phyloP scores from a whole-genome alignment of 768 basidiomycete genomes.

The Russula lepida region DNA sequence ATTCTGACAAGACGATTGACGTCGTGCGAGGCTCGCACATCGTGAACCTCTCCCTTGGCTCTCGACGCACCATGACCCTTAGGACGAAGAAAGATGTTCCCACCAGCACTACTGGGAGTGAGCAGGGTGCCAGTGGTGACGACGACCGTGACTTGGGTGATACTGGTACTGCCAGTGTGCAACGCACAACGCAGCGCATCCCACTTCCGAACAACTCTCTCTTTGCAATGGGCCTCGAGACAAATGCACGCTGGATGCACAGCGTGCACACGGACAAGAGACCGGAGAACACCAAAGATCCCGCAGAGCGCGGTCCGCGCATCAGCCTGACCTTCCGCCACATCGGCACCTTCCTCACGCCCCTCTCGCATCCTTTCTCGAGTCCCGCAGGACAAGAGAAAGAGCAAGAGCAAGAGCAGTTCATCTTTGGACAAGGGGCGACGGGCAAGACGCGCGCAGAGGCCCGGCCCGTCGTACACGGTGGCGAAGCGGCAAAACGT shows the following conservation, averaged over 20 bases:
- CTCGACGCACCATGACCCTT: slow-evolving; percentile 70
- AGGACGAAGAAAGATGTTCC: slow-evolving; percentile 48
- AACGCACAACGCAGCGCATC: slow-evolving; percentile 42
- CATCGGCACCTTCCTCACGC: slow-evolving; percentile 66
- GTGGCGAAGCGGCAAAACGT: slow-evolving; percentile 38
- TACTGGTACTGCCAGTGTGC: not conserved
- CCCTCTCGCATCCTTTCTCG: not conserved
- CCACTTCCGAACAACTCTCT: slow-evolving; percentile 75
- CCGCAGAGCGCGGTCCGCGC: slow-evolving; percentile 46
- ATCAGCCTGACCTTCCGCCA: slow-evolving; percentile 75
- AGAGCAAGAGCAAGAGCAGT: slow-evolving; percentile 29
- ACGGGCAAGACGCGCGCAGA: slow-evolving; percentile 48
- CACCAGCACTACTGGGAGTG: not conserved
- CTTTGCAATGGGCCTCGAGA: slow-evolving; percentile 69
- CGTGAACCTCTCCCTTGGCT: slow-evolving; percentile 76
- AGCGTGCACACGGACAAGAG: slow-evolving; percentile 73
- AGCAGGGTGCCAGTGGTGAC: not conserved
- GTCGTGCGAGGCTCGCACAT: slow-evolving; percentile 65
- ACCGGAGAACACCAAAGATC: slow-evolving; percentile 49
- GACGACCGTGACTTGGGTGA: not conserved
- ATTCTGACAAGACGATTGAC: slow-evolving; percentile 83
- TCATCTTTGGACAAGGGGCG: slow-evolving; percentile 70
- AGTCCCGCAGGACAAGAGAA: not conserved
- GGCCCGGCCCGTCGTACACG: slow-evolving; percentile 47
- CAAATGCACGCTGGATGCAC: slow-evolving; percentile 70